A percentile compares a stretch with the other conserved stretches of the same genome.
Conservation (phyloP, 2,329 filamentous ascomycete species). For the Lasiodiplodia sp. region DNA sequence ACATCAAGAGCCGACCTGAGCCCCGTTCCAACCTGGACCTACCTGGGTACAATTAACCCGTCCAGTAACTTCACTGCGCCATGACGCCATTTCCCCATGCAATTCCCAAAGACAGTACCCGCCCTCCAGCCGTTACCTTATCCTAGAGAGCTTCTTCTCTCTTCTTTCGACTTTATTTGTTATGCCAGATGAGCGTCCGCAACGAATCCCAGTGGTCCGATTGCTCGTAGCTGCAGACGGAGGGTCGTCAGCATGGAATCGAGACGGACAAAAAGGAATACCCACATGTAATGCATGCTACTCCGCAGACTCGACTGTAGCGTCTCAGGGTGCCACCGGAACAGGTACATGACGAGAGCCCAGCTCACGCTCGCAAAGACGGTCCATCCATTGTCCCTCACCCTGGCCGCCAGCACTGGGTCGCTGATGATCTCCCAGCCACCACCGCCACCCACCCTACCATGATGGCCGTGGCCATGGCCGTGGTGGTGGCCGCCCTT, state of each 20-base stretch:
- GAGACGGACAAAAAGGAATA: constrained; percentile 35
- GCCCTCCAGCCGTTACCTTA: not conserved
- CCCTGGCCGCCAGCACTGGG: constrained; percentile 46
- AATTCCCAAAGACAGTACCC: not conserved
- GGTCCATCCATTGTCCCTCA: constrained; percentile 78
- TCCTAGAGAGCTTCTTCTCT: not conserved
- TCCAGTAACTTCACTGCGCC: not conserved
- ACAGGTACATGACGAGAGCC: constrained; percentile 95
- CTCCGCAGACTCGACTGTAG: constrained; percentile 89
- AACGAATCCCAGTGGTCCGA: constrained; percentile 89
- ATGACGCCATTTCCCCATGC: constrained; percentile 7
- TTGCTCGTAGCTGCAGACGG: constrained; percentile 68
- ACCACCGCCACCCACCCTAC: constrained; percentile 40
- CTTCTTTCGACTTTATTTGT: constrained; percentile 58
- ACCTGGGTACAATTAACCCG: not conserved
- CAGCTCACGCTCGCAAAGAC: constrained; percentile 90
- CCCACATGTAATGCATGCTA: constrained; percentile 98
- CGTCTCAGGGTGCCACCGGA: constrained; percentile 88
- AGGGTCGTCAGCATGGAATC: constrained; percentile 3
- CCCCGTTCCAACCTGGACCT: not conserved
- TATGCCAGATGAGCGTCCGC: constrained; percentile 85
- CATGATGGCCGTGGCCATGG: constrained; percentile 33
- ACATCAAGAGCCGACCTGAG: not conserved
- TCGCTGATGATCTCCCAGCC: constrained; percentile 51
- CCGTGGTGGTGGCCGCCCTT: not conserved